Conservation (phyloP, 2,329 filamentous ascomycete genomes). For the Acephala macrosclerotiorum region DNA sequence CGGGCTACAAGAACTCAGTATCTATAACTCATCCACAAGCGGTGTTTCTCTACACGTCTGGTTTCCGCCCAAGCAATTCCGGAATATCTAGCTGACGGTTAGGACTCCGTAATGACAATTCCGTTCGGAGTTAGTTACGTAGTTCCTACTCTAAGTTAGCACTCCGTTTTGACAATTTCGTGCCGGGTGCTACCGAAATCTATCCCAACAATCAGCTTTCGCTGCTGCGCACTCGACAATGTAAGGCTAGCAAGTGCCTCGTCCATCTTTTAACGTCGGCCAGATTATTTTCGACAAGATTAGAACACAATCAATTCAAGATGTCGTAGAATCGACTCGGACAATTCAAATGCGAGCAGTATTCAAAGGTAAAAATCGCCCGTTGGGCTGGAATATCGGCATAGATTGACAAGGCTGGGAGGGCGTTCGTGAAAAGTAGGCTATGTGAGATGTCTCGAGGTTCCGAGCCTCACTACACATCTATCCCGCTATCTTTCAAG, state of each 20-base stretch:
- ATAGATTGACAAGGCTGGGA: not conserved
- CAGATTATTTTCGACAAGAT: not conserved
- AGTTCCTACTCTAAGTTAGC: no score
- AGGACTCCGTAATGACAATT: no score
- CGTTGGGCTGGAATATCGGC: no score
- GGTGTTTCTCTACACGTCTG: conserved; percentile 13
- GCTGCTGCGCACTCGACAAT: not conserved
- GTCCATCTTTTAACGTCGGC: not conserved
- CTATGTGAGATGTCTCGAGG: not conserved
- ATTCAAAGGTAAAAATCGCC: no score
- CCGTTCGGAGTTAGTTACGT: no score
- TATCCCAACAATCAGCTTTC: conserved; percentile 20
- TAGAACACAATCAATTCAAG: not conserved
- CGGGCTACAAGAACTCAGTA: conserved; percentile 7
- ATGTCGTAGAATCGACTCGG: no score
- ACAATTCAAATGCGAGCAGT: no score
- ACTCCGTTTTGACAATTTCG: no score
- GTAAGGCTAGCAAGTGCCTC: not conserved
- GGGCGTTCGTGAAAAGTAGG: not conserved
- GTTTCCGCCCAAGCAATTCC: conserved; percentile 22
- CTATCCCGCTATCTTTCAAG: not conserved
- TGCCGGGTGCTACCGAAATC: not conserved
- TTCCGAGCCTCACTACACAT: not conserved
- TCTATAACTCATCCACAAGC: not conserved
- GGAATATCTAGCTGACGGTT: conserved; percentile 1